phyloP scores from a whole-genome alignment of 768 basidiomycete genomes.

The Mycena crocata region DNA sequence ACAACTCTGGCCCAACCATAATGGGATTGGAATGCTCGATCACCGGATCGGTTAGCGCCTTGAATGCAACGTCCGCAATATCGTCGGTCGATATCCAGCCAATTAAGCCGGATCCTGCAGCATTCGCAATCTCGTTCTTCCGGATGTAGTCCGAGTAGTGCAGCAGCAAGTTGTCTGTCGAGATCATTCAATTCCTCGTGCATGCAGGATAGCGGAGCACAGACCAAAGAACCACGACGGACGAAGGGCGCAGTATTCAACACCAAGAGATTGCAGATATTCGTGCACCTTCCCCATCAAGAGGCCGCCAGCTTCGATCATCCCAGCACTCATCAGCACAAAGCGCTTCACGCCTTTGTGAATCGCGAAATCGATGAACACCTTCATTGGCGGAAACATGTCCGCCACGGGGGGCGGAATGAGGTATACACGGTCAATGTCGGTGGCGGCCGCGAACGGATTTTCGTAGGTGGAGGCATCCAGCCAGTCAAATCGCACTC shows the following conservation, averaged over 20 bases:
- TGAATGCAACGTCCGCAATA: conserved; percentile 44
- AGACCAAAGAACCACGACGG: conserved; percentile 53
- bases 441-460: conserved; percentile 41
- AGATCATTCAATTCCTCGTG: not conserved
- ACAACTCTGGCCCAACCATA: conserved; percentile 47
- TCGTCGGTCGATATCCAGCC: conserved; percentile 46
- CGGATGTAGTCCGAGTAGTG: conserved; percentile 36
- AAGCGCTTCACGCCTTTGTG: conserved; percentile 47
- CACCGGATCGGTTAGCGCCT: conserved; percentile 39
- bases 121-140: conserved; percentile 40
- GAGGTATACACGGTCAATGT: conserved; percentile 46
- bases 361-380: conserved; percentile 47
- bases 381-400: conserved; percentile 32
- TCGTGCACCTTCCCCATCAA: conserved; percentile 47
- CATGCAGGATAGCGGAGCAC: not conserved
- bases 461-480: conserved; percentile 45
- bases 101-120: conserved; percentile 40
- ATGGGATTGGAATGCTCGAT: conserved; percentile 40
- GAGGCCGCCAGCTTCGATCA: conserved; percentile 35
- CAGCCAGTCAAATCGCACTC: conserved; percentile 50
- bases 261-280: conserved; percentile 43
- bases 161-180: conserved; percentile 44
- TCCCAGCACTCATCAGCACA: conserved; percentile 43
- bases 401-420: conserved; percentile 37
- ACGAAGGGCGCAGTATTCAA: conserved; percentile 49